phyloP scores from a whole-genome alignment of 2,329 filamentous ascomycete species.

The Colletotrichum cereale region DNA sequence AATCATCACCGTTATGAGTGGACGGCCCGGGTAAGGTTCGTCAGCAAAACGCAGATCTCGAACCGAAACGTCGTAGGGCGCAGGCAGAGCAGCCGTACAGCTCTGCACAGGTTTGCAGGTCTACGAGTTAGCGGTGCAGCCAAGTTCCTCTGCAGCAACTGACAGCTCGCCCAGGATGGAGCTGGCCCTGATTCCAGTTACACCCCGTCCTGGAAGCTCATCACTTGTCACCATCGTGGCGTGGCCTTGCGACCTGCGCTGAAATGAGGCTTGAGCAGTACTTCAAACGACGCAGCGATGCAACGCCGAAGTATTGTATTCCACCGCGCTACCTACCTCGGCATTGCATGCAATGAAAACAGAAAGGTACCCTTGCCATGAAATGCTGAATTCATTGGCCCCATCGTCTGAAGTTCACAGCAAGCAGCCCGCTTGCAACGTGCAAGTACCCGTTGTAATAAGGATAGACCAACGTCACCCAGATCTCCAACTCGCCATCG shows the following conservation, averaged over 20 bases:
- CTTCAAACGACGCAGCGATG: neutral
- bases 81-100: constrained; percentile 22
- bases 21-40: constrained; percentile 18
- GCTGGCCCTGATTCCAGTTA: neutral
- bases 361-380: neutral
- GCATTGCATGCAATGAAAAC: too few species aligned
- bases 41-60: constrained; percentile 23
- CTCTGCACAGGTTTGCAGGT: constrained; percentile 20
- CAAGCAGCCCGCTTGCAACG: neutral
- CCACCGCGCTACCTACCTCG: too few species aligned
- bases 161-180: neutral
- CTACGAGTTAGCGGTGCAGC: neutral
- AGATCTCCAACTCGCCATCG: neutral
- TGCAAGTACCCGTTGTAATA: neutral
- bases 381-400: neutral
- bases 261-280: neutral
- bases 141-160: neutral
- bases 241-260: neutral
- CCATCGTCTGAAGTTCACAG: constrained; percentile 20
- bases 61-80: constrained; percentile 23
- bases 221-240: constrained; percentile 11
- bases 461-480: neutral
- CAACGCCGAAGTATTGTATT: neutral
- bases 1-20: constrained; percentile 18
- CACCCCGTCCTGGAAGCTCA: neutral